phyloP scores from a whole-genome alignment of 164 flowering plant species.

The Stephania cephalantha region DNA sequence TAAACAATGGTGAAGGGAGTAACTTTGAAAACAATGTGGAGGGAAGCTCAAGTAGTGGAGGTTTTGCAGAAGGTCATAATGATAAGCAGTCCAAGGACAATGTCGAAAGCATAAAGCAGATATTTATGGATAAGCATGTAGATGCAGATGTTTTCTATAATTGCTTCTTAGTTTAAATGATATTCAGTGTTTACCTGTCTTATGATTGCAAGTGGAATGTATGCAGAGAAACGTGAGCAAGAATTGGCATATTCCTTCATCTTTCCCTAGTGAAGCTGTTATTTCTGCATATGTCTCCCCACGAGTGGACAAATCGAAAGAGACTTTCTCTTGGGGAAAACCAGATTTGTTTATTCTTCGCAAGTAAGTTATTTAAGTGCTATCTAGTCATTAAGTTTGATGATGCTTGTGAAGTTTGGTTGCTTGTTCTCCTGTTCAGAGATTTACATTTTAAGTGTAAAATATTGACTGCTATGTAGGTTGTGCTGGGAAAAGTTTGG shows the following conservation, averaged over 20 bases:
- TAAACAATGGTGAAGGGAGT: constrained; percentile 14
- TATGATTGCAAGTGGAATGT: not conserved
- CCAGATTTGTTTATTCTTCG: constrained; percentile 81
- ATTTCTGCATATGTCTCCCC: constrained; percentile 71
- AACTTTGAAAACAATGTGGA: constrained; percentile 14
- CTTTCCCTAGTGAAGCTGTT: constrained; percentile 85
- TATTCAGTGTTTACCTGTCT: not conserved
- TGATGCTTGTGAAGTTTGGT: not conserved
- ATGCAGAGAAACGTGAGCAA: constrained; percentile 93
- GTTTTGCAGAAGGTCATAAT: constrained; percentile 16
- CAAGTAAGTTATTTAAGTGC: constrained; percentile 46
- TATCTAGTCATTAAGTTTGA: not conserved
- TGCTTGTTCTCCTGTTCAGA: not conserved
- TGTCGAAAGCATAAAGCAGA: constrained; percentile 33
- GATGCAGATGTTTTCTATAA: not conserved
- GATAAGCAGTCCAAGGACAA: constrained; percentile 26
- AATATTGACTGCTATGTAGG: constrained; percentile 27
- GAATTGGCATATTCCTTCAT: constrained; percentile 90
- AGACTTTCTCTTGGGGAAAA: constrained; percentile 87
- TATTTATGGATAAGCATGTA: constrained; percentile 93
- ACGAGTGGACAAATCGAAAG: constrained; percentile 87
- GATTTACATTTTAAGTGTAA: not conserved
- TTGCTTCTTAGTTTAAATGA: constrained; percentile 3
- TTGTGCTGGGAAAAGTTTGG: constrained; percentile 90
- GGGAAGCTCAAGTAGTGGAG: constrained; percentile 14